phyloP scores from a whole-genome alignment of 2,329 filamentous ascomycete genomes.

The Bipolaris victoriae region DNA sequence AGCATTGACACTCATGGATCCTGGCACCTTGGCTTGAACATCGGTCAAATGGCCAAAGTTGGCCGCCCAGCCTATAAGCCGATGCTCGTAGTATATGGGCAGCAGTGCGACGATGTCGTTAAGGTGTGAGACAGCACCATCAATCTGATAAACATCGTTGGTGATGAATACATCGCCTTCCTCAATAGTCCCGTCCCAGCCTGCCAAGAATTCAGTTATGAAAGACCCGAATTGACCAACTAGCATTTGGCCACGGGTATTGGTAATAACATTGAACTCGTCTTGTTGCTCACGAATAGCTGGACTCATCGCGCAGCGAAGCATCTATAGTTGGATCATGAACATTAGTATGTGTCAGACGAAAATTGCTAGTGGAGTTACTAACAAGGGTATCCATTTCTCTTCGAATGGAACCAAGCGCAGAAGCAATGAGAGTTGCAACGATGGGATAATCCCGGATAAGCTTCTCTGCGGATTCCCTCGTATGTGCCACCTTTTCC shows the following conservation, averaged over 20 bases:
- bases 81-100: constrained; percentile 55
- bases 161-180: constrained; percentile 60
- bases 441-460: constrained; percentile 52
- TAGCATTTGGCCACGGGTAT: constrained; percentile 57
- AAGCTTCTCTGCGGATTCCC: constrained; percentile 47
- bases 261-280: constrained; percentile 61
- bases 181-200: constrained; percentile 56
- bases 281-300: constrained; percentile 60
- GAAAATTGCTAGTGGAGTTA: neutral
- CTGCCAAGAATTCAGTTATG: constrained; percentile 55
- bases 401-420: constrained; percentile 55
- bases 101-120: constrained; percentile 59
- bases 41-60: constrained; percentile 59
- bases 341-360: neutral
- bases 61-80: constrained; percentile 57
- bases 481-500: constrained; percentile 40
- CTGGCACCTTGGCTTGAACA: constrained; percentile 56
- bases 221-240: constrained; percentile 60
- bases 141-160: constrained; percentile 58
- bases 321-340: constrained; percentile 18
- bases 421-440: constrained; percentile 54
- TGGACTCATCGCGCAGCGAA: constrained; percentile 59
- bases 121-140: constrained; percentile 58
- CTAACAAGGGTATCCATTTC: constrained; percentile 59
- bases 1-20: constrained; percentile 59